Evolutionary conservation across 2,329 filamentous ascomycete species (phyloP).

Genomic region (Xenoacremonium recifei): DNA sequence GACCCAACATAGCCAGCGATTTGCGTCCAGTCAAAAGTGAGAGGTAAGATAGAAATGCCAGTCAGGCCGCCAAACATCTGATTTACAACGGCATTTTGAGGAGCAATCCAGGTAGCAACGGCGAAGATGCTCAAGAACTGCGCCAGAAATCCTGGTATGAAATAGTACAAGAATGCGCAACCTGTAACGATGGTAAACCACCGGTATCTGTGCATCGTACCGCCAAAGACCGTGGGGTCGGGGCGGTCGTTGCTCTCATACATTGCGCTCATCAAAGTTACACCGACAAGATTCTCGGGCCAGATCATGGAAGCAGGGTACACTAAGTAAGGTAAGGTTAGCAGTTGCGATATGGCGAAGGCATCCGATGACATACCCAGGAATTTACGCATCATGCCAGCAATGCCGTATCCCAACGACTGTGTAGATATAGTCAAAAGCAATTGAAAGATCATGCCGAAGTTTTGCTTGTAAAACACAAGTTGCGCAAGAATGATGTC

Average conservation of each 20-base stretch:
- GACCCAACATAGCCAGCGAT: slow-evolving; percentile 67
- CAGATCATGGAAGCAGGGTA: slow-evolving; percentile 73
- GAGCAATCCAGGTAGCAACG: slow-evolving; percentile 70
- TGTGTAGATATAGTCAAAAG: slow-evolving; percentile 67
- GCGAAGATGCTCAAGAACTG: slow-evolving; percentile 70
- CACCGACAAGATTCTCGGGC: slow-evolving; percentile 65
- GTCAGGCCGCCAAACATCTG: slow-evolving; percentile 70
- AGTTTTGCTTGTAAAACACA: slow-evolving; percentile 69
- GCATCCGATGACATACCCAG: slow-evolving; percentile 42
- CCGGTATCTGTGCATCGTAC: slow-evolving; percentile 62
- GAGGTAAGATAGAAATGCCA: slow-evolving; percentile 65
- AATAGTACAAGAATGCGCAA: slow-evolving; percentile 63
- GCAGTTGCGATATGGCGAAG: rapidly evolving
- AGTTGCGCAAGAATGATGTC: slow-evolving; percentile 71
- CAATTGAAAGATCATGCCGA: slow-evolving; percentile 65
- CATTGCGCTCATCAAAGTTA: slow-evolving; percentile 70
- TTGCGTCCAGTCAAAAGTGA: slow-evolving; percentile 77
- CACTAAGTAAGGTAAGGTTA: slow-evolving; percentile 35
- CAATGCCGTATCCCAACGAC: slow-evolving; percentile 67
- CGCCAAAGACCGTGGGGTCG: slow-evolving; percentile 57
- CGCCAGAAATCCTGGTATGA: slow-evolving; percentile 67
- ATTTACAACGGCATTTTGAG: slow-evolving; percentile 66
- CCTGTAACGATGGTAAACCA: slow-evolving; percentile 61
- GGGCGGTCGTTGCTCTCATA: slow-evolving; percentile 57
- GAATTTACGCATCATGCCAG: slow-evolving; percentile 65